phyloP scores from a whole-genome alignment of 176 grass and related monocot species.

The Alloteropsis semialata region DNA sequence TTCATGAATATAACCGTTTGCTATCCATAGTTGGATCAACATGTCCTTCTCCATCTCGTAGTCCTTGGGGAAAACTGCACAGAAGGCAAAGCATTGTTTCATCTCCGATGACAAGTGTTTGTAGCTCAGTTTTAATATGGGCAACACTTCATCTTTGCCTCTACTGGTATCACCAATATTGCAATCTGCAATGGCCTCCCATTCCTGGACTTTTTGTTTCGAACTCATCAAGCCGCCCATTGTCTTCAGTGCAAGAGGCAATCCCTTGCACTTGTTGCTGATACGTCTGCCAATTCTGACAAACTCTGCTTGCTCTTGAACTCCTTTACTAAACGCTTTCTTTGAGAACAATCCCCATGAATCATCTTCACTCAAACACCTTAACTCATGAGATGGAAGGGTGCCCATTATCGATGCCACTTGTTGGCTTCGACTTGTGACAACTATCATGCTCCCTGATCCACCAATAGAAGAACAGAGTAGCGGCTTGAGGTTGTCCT shows the following conservation, averaged over 20 bases:
- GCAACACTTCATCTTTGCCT: not conserved
- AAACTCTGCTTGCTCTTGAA: not conserved
- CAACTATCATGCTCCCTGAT: constrained; percentile 19
- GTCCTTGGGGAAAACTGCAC: constrained; percentile 10
- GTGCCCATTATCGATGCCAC: constrained; percentile 30
- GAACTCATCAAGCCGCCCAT: constrained; percentile 35
- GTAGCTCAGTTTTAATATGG: constrained; percentile 18
- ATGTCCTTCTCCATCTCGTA: not conserved
- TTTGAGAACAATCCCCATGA: constrained; percentile 27
- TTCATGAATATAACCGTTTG: not conserved
- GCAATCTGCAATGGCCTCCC: not conserved
- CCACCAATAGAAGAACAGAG: not conserved
- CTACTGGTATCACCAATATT: not conserved
- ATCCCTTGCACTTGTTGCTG: not conserved
- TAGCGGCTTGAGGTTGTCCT: not conserved
- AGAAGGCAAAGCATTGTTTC: constrained; percentile 24
- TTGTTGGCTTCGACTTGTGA: not conserved
- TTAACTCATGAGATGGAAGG: not conserved
- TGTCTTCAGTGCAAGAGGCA: constrained; percentile 31
- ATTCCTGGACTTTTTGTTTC: not conserved
- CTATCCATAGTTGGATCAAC: not conserved
- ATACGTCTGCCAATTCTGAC: not conserved
- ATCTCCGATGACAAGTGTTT: not conserved
- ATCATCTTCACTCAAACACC: not conserved
- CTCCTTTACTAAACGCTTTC: constrained; percentile 14